Percentiles rank a stretch among this genome's conserved stretches.
These are phyloP conservation scores for Phytopythium chamaehyphon DNA, from an alignment of 352 stramenopile genomes.

Conservation along the genomic window DNA sequence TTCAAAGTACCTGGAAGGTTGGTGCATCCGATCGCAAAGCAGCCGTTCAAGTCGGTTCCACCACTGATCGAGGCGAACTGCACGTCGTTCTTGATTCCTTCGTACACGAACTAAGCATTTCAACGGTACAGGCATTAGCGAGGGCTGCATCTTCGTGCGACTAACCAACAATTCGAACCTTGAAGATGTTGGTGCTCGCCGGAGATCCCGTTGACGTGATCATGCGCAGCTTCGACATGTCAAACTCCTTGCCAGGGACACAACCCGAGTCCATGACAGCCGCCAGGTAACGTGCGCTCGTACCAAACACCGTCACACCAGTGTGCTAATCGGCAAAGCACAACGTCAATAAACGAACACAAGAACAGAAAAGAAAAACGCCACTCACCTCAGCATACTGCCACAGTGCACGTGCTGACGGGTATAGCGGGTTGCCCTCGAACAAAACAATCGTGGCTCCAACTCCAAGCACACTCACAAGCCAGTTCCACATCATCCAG, in stretches of 20 bases:
- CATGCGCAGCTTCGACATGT: slow-evolving; percentile 59
- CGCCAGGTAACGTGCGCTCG: slow-evolving; percentile 66
- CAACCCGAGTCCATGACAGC: slow-evolving; percentile 73
- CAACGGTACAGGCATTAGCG: not conserved
- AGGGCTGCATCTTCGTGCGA: not conserved
- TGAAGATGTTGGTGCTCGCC: slow-evolving; percentile 75
- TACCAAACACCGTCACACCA: slow-evolving; percentile 68
- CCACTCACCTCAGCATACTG: slow-evolving; percentile 41
- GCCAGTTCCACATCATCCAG: slow-evolving; percentile 91
- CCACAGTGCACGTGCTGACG: slow-evolving; percentile 46
- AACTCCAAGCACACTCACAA: slow-evolving; percentile 63
- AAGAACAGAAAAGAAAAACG: not conserved
- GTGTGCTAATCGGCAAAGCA: slow-evolving; percentile 20
- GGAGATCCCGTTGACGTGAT: slow-evolving; percentile 75
- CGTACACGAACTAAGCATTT: slow-evolving; percentile 53
- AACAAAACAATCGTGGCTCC: slow-evolving; percentile 76
- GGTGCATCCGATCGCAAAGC: slow-evolving; percentile 68
- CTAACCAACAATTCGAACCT: slow-evolving; percentile 13
- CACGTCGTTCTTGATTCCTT: slow-evolving; percentile 69
- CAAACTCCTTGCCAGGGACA: slow-evolving; percentile 49
- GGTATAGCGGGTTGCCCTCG: slow-evolving; percentile 73
- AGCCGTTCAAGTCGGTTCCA: slow-evolving; percentile 81
- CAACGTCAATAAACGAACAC: not conserved
- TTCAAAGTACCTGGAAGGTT: slow-evolving; percentile 54
- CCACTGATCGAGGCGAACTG: slow-evolving; percentile 81